Evolutionary conservation across 305 asterid species (phyloP).

Genomic region (Stenogyne calaminthoides): DNA sequence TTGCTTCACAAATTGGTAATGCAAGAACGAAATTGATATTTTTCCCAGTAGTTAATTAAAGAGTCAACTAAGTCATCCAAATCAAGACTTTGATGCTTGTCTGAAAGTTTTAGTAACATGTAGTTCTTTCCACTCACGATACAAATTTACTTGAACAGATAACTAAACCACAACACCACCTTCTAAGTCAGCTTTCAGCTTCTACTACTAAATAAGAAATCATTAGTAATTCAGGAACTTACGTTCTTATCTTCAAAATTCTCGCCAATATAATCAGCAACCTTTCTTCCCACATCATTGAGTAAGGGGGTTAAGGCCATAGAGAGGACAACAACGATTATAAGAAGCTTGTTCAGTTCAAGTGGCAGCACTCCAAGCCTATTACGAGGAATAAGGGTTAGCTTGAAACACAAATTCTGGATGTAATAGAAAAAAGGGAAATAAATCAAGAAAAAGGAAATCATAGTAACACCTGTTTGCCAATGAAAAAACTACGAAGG

Average conservation of each 20-base stretch:
- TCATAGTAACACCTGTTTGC: constrained; percentile 74
- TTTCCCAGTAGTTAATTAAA: not conserved
- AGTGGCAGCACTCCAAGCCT: constrained; percentile 99
- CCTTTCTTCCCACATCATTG: constrained; percentile 85
- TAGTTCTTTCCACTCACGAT: not conserved
- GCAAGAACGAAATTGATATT: constrained; percentile 23
- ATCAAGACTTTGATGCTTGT: constrained; percentile 1
- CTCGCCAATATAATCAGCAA: constrained; percentile 68
- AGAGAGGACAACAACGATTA: constrained; percentile 96
- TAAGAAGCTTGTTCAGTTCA: constrained; percentile 96
- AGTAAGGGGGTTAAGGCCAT: constrained; percentile 96
- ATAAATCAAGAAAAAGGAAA: constrained; percentile 15
- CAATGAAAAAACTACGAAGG: constrained; percentile 90
- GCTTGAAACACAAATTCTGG: constrained; percentile 17
- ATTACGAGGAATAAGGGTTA: constrained; percentile 34
- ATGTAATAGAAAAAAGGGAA: constrained; percentile 21
- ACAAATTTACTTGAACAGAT: not conserved
- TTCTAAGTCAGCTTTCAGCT: constrained; percentile 15
- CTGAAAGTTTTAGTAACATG: constrained; percentile 4
- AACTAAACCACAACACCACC: constrained; percentile 2
- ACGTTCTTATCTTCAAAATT: constrained; percentile 67
- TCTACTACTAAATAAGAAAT: constrained; percentile 22
- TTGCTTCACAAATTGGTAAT: constrained; percentile 5
- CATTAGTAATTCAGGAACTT: constrained; percentile 39
- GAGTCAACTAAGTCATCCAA: not conserved